phyloP scores from a whole-genome alignment of 2,329 filamentous ascomycete genomes.

The Diaporthe destruens region DNA sequence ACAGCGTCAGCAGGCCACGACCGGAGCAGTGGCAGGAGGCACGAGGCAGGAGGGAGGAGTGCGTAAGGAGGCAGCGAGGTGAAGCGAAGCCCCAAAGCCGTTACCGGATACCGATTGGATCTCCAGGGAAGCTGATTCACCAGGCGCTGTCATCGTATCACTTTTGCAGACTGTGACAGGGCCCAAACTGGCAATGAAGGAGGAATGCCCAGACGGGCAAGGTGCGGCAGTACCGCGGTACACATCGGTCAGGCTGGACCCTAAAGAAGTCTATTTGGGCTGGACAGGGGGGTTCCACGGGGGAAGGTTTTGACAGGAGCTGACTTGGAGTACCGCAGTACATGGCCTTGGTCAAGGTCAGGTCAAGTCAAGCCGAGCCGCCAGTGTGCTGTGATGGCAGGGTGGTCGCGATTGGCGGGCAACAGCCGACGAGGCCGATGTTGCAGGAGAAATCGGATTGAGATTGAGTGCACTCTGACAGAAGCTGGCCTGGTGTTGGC shows the following conservation, averaged over 20 bases:
- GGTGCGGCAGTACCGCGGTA: conserved; percentile 16
- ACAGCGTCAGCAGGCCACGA: neutral
- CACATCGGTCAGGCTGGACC: conserved; percentile 27
- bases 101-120: conserved; percentile 39
- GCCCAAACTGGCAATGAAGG: conserved; percentile 39
- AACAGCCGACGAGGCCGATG: conserved; percentile 31
- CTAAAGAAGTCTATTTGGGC: conserved; percentile 22
- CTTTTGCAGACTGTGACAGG: conserved; percentile 39
- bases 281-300: neutral
- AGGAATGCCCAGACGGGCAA: conserved; percentile 22
- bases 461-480: conserved; percentile 33
- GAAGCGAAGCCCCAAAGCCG: conserved; percentile 18
- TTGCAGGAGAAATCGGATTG: conserved; percentile 17
- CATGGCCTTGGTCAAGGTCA: no score
- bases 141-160: conserved; percentile 38
- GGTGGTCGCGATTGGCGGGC: conserved; percentile 25
- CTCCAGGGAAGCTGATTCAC: conserved; percentile 38
- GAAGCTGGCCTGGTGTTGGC: conserved; percentile 19
- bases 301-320: conserved; percentile 11
- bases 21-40: neutral
- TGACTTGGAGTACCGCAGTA: neutral
- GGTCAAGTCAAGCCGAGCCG: conserved; percentile 27
- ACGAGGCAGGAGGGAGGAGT: neutral
- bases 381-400: neutral
- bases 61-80: neutral